Evolutionary conservation across 257 asterid species (phyloP), one percentile per base, ranked within the genome.

Genomic region (Lycium barbarum): DNA sequence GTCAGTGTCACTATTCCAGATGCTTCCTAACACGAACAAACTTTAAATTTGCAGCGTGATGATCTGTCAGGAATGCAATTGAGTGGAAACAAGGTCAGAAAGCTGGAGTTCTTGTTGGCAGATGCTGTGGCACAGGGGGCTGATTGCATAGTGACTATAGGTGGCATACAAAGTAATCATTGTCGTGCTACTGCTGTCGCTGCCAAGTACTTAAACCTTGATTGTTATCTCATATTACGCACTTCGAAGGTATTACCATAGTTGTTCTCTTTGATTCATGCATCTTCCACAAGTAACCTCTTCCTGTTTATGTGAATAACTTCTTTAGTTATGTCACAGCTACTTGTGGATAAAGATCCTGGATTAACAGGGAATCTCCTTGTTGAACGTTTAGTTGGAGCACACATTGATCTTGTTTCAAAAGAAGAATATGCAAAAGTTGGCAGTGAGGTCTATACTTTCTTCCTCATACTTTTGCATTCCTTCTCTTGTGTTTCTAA

Each of bases 101-200:
- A 96, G 87, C 98, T 96, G 26, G 99, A 96, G 85, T 97, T 97
- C 93, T 92, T 97, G 91, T 82, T 97, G 88, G 98, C 97, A n/a
- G 99, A 95, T 86, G 99, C 99, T 2, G 94, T 96, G 88, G 92
- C 92, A 40, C 87, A 91, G 86, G 99, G 97, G 68, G 97, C 98
- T 62, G 99, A 97, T 82, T 95, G 99, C 80, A 84, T 97, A 83
- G 86, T 95, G 65, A 97, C 98, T 53, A 91, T 97, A 47, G 99
- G 99, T 66, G 98, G 99, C 86, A 94, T 97, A 89, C 99, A 97
- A 86, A 97, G 99, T 88, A 97, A 97, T 83, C 99, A 97, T 85
- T 97, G 99, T 79, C 95, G 99, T 33, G 98, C 99, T 81, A 95
- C 99, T 83, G 98, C 99, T 57, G 99, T 95, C 9, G 99, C 98